These are phyloP conservation scores for Claviceps lovelessii DNA, from an alignment of 2,329 filamentous ascomycete genomes.

Conservation along the genomic window DNA sequence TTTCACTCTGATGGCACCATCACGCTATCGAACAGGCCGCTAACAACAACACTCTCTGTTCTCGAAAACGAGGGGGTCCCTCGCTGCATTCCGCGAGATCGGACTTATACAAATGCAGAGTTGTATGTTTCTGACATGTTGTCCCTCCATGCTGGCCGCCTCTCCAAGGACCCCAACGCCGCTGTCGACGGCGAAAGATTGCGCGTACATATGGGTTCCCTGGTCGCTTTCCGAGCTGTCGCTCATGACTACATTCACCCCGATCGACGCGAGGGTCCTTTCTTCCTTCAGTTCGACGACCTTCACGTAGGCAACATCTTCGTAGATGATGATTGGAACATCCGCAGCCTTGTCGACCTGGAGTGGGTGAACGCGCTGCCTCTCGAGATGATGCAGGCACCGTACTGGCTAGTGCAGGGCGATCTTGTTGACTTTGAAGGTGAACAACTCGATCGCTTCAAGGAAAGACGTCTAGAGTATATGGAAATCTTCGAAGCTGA, in stretches of 20 bases:
- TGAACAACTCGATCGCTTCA: not conserved
- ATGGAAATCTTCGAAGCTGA: not conserved
- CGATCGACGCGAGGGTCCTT: slow-evolving; percentile 16
- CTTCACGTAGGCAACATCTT: slow-evolving; percentile 23
- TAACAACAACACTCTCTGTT: not conserved
- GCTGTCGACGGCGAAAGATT: not conserved
- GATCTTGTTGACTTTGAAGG: not conserved
- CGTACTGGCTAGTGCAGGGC: not conserved
- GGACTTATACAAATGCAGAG: not conserved
- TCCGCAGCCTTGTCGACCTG: slow-evolving; percentile 17
- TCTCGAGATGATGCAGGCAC: slow-evolving; percentile 10
- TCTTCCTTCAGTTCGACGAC: slow-evolving; percentile 19
- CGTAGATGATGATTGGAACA: slow-evolving; percentile 17
- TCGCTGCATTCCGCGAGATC: not conserved
- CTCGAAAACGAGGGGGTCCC: not conserved
- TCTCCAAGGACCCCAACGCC: not conserved
- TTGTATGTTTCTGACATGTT: not conserved
- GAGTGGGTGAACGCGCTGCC: slow-evolving; percentile 15
- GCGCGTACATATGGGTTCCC: not conserved
- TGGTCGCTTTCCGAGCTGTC: not conserved
- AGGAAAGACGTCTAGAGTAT: not conserved
- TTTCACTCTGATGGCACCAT: not conserved
- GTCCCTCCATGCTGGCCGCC: not conserved
- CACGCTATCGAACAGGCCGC: not conserved
- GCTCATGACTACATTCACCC: slow-evolving; percentile 9